Base-by-base conservation (phyloP, 2,329 filamentous ascomycete species). In the Cladosporium austrohemisphaericum region DNA sequence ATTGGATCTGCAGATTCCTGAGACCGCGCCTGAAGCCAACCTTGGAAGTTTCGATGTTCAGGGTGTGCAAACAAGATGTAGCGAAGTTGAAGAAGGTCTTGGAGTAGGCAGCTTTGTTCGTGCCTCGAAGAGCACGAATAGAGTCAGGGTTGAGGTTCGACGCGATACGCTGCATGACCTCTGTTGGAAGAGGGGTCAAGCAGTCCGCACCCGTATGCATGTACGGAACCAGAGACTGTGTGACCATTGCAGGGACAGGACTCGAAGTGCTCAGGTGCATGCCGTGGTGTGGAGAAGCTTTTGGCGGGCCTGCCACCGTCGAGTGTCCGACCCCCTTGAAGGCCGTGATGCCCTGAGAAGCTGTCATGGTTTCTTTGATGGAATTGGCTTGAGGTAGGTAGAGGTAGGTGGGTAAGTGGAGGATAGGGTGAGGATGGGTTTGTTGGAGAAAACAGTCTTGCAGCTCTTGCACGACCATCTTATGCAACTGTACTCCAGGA, bases 81-180 rank as follows among this genome's bases (percentile, higher is more conserved):
- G 19, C n/a, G 8, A 41, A 41, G 14, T 18, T 29, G n/a, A 28
- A 28, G 4, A 25, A 10, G 9, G 22, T 16, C 8, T 41, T 41
- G 3, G 23, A 22, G 7, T 14, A n/a, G 13, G 63, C 67, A 28
- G 66, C 70, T 10, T 76, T 72, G 28, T 74, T 70, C 7, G 71
- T 76, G 56, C 57, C 76, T 1, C 74, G 76, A 53, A 68, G 73
- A 26, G 19, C 41, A 9, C 19, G 18, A 20, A 44, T 23, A 5
- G 18, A 23, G 6, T 13, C 5, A 9, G 20, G 28, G 13, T 33
- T 22, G 10, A 51, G 26, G 33, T 51, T 25, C 13, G 45, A 50
- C 11, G 52, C 41, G 10, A 53, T 45, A 6, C 14, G 20, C 31
- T 35, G 33, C 14, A 54, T 41, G n/a, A 56, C 16, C 35, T 54